Evolutionary conservation across 306 rosid species (phyloP), one percentile per base, ranked within the genome.

Genomic region (Medicago arabica): DNA sequence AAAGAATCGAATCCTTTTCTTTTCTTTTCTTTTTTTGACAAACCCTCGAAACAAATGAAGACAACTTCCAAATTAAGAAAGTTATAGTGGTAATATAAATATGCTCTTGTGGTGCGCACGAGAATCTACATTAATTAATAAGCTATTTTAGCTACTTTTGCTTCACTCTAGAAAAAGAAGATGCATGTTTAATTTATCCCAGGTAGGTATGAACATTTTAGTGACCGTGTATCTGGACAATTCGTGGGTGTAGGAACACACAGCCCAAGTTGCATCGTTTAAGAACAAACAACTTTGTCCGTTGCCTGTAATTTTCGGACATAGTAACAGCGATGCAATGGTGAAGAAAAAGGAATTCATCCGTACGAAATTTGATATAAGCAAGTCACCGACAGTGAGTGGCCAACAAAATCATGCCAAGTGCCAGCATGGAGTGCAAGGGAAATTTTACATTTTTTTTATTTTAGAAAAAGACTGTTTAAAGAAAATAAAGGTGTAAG

Each of bases 21-120:
- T 82, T 93, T 81, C 89, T 89, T 72, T 80, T 88, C 88, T 78
- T 72, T 80, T 88, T 87, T 78, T 54, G 84, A 92, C 64, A 89
- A 90, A 67, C 60, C 64, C 64, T 73, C 77, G 10, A 55, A 51
- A 43, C 61, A 77, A 12, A 41, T 80, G 79, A 67, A 23, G 69
- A 31, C 83, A 80, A 84, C 83, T 83, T 86, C 92, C 85, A 75
- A 58, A 77, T 79, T 81, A 71, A 82, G 86, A 79, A 84, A 88
- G 57, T 67, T 12, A 13, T 71, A 43, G 75, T 71, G 38, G 72
- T 91, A 83, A 88, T 80, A 87, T 59, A 81, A 76, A 51, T 86
- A 4, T n/a, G n/a, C 38, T 5, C 38, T 23, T 36, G 16, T 18
- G 72, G 7, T 46, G 51, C 69, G 70, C 92, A 83, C 75, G 93